These are phyloP conservation scores for Salix dunnii DNA, from an alignment of 345 rosid species.

Conservation along the genomic window DNA sequence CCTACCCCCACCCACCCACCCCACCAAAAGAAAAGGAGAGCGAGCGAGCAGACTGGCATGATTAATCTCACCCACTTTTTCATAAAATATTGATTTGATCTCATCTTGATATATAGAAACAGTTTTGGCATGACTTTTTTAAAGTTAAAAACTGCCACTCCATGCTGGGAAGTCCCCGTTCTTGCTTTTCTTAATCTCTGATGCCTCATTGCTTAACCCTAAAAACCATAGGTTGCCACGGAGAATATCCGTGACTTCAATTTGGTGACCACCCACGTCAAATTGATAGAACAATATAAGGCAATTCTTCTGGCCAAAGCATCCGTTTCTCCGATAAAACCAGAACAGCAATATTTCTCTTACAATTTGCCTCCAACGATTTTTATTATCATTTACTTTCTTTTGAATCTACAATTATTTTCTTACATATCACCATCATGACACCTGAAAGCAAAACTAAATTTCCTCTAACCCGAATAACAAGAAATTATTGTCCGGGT, in stretches of 20 bases:
- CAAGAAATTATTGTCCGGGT: neutral
- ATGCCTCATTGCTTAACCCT: neutral
- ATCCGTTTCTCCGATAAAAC: neutral
- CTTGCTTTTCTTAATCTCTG: neutral
- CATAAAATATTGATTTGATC: neutral
- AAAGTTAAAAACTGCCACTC: too few relatives aligned
- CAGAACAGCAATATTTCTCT: too few relatives aligned
- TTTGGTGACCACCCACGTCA: neutral
- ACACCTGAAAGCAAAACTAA: too few relatives aligned
- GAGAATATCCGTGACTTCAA: neutral
- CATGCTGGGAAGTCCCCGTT: neutral
- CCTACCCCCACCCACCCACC: too few relatives aligned
- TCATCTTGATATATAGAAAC: neutral
- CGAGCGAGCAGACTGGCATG: too few relatives aligned
- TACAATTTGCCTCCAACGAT: neutral
- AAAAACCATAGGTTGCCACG: too few relatives aligned
- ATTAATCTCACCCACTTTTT: too few relatives aligned
- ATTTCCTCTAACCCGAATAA: neutral
- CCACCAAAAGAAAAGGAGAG: too few relatives aligned
- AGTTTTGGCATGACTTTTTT: neutral
- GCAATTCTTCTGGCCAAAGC: neutral
- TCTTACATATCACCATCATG: neutral
- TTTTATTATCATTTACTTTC: neutral
- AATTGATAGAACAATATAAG: neutral
- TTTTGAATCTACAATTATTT: neutral